Base-by-base conservation (phyloP, 495 filamentous ascomycete genomes). In the Daldinia grandis region DNA sequence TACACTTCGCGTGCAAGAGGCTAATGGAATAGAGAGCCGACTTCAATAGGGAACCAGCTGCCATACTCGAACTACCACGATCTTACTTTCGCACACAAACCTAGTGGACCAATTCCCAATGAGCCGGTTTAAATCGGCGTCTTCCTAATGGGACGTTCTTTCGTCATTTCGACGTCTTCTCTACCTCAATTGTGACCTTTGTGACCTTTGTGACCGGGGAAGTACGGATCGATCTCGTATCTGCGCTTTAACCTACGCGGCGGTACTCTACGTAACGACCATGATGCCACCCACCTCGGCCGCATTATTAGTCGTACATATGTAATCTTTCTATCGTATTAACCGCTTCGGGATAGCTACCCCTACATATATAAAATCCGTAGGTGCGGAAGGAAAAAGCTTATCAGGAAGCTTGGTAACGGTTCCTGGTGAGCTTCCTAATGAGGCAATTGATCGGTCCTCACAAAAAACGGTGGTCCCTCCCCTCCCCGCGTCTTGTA, bases 391-490 rank as follows among this genome's bases (percentile, higher is more conserved):
- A 12, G 19, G 4, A 24, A 47, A 47, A 47, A 47, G 42, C 49
- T 53, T 53, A 53, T 53, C 49, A 17, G 49, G 25, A 15, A 30
- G 27, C 27, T 53, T 53, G 24, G 24, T 53, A 53, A 21, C 42
- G 62, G 63, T 66, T 35, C 63, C 58, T 66, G 69, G 17, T 3
- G 7, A 72, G 64, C 69, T 72, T 53, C 69, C 69, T 64, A 67
- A 72, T 63, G 4, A 27, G 64, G 69, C 37, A 67, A 64, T 17
- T 17, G 27, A 12, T 15, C 44, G 27, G 33, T 5, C 37, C 35
- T 56, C n/a, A 7, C 15, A 49, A 50, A 31, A 47, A 42, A 44
- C 61, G 56, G 61, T 33, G 30, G 35, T 44, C 19, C 28, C n/a
- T n/a, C n/a, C n/a, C n/a, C n/a, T n/a, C 37, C 8, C 54, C 58